phyloP scores from a whole-genome alignment of 306 rosid species.

The Herpetospermum pedunculosum region DNA sequence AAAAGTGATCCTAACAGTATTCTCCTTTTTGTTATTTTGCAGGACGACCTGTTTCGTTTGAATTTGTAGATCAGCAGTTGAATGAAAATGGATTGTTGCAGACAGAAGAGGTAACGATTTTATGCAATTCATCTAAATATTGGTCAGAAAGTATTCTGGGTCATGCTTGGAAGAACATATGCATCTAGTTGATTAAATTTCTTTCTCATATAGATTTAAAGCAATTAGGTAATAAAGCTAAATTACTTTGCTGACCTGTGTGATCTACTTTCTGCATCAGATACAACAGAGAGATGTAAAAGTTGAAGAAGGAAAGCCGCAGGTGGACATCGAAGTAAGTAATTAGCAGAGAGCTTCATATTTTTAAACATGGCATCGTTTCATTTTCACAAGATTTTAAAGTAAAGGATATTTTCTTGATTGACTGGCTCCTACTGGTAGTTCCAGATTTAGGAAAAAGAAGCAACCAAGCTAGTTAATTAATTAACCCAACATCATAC shows the following conservation, averaged over 20 bases:
- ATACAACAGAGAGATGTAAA: conserved; percentile 11
- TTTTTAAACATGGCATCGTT: neutral
- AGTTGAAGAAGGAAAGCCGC: conserved; percentile 16
- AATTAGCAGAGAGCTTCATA: neutral
- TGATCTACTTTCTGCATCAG: conserved; percentile 14
- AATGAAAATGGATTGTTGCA: conserved; percentile 24
- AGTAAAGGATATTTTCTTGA: neutral
- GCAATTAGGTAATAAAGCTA: neutral
- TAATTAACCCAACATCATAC: neutral
- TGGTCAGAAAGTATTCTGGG: neutral
- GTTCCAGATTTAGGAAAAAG: neutral
- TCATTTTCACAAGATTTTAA: neutral
- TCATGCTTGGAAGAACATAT: neutral
- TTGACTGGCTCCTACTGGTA: neutral
- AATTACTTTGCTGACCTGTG: neutral
- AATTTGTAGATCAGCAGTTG: conserved; percentile 16
- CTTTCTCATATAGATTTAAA: neutral
- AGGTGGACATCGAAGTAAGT: conserved; percentile 22
- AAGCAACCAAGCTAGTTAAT: neutral
- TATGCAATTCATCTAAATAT: neutral
- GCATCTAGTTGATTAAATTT: neutral
- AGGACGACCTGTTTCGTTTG: conserved; percentile 35
- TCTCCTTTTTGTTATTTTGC: conserved; percentile 14
- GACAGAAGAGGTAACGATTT: conserved; percentile 44
- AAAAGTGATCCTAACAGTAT: neutral